These are phyloP conservation scores for Candida tropicalis DNA, from an alignment of 1,139 yeast genomes.

Conservation along the genomic window DNA sequence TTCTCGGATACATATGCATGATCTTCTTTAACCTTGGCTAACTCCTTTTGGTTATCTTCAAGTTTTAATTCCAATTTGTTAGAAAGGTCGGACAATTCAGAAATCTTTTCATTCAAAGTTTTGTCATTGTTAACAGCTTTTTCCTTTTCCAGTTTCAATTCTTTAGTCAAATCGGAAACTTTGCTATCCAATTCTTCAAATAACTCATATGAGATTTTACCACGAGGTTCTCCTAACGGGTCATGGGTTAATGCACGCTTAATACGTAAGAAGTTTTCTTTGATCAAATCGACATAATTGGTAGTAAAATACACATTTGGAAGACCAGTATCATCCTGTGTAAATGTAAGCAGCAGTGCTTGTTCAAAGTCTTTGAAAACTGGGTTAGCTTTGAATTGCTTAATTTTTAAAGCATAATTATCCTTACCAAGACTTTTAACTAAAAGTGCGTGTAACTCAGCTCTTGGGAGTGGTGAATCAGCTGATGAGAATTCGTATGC, in stretches of 20 bases:
- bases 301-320: slow-evolving; percentile 80
- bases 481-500: slow-evolving; percentile 80
- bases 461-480: slow-evolving; percentile 69
- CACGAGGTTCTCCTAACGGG: slow-evolving; percentile 72
- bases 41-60: slow-evolving; percentile 13
- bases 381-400: slow-evolving; percentile 66
- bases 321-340: slow-evolving; percentile 77
- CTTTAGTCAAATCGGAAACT: slow-evolving; percentile 27
- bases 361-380: slow-evolving; percentile 57
- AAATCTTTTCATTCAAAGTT: slow-evolving; percentile 32
- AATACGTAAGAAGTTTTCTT: slow-evolving; percentile 71
- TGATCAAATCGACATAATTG: slow-evolving; percentile 64
- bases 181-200: slow-evolving; percentile 63
- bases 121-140: slow-evolving; percentile 26
- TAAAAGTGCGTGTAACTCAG: slow-evolving; percentile 63
- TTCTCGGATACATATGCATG: slow-evolving; percentile 28
- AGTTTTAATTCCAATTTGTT: slow-evolving; percentile 17
- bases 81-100: slow-evolving; percentile 22
- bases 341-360: slow-evolving; percentile 18
- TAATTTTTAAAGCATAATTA: slow-evolving; percentile 72
- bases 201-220: slow-evolving; percentile 66
- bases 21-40: slow-evolving; percentile 28
- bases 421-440: slow-evolving; percentile 78
- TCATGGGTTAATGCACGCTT: slow-evolving; percentile 72
- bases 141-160: slow-evolving; percentile 28